These are phyloP conservation scores for Alliaria petiolata DNA, from an alignment of 345 rosid genomes.

Conservation along the genomic window DNA sequence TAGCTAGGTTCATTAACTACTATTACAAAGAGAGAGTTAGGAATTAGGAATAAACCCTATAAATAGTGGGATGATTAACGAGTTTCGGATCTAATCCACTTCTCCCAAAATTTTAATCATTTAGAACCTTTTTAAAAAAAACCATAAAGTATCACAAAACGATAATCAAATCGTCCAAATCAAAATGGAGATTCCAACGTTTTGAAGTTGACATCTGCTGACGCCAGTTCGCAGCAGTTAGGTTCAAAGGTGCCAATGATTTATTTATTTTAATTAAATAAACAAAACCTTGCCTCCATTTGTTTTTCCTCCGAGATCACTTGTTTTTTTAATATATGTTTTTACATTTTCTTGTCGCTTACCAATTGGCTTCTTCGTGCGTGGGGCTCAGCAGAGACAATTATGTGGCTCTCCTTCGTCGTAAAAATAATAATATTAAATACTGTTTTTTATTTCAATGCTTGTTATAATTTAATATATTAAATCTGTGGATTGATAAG, in stretches of 20 bases:
- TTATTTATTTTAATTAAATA: conserved; percentile 12
- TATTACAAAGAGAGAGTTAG: background rate
- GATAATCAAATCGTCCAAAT: background rate
- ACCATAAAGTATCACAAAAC: background rate
- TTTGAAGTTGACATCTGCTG: conserved; percentile 43
- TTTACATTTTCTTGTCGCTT: conserved; percentile 24
- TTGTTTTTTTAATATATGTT: background rate
- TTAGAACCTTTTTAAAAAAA: background rate
- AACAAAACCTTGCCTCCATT: conserved; percentile 21
- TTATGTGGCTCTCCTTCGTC: conserved; percentile 32
- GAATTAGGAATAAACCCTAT: background rate
- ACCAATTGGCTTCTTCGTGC: conserved; percentile 20
- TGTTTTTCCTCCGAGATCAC: conserved; percentile 17
- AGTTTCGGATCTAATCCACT: conserved; percentile 9
- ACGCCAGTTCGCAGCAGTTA: conserved; percentile 38
- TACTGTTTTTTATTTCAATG: background rate
- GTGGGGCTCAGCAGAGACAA: conserved; percentile 12
- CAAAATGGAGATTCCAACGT: conserved; percentile 37
- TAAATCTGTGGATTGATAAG: conserved; percentile 15
- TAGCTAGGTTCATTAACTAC: background rate
- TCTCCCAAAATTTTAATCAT: conserved; percentile 1
- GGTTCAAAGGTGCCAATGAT: conserved; percentile 41
- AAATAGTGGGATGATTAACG: background rate
- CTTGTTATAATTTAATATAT: conserved; percentile 1
- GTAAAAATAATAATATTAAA: background rate